Percentiles rank a stretch among this genome's conserved stretches.
Evolutionary conservation across 2,329 filamentous ascomycete genomes (phyloP).

Genomic region (Mycogone perniciosa): DNA sequence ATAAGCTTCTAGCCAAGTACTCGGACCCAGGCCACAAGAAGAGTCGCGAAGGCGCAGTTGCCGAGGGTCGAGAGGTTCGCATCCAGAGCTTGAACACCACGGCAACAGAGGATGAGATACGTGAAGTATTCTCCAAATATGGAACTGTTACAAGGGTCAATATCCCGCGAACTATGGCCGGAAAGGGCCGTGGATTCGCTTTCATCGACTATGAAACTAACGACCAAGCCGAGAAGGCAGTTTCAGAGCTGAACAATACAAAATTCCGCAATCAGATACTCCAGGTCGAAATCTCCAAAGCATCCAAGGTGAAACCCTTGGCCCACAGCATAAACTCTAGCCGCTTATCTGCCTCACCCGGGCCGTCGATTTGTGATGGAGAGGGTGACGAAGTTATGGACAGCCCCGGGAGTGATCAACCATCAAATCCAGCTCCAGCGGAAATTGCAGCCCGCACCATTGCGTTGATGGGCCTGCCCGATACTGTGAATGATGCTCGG

Average conservation of each 20-base stretch:
- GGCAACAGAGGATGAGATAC: constrained; percentile 61
- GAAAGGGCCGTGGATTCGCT: constrained; percentile 67
- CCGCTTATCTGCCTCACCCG: constrained; percentile 28
- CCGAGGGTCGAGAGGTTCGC: constrained; percentile 84
- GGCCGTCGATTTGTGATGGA: constrained; percentile 27
- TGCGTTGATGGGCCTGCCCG: constrained; percentile 77
- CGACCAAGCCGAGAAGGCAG: constrained; percentile 60
- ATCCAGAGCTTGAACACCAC: constrained; percentile 61
- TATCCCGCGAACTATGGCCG: constrained; percentile 60
- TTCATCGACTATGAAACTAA: constrained; percentile 72
- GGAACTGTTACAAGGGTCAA: constrained; percentile 69
- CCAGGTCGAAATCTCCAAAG: constrained; percentile 55
- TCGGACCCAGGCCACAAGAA: constrained; percentile 79
- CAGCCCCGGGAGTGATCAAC: constrained; percentile 19
- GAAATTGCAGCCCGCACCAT: constrained; percentile 64
- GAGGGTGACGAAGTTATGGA: constrained; percentile 36
- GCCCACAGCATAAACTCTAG: constrained; percentile 38
- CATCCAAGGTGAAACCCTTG: constrained; percentile 50
- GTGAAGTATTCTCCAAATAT: constrained; percentile 65
- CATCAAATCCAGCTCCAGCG: constrained; percentile 33
- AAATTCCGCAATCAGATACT: constrained; percentile 63
- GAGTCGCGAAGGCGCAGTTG: constrained; percentile 67
- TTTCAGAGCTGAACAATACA: constrained; percentile 62
- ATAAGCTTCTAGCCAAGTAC: constrained; percentile 69
- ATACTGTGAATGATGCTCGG: constrained; percentile 85